Evolutionary conservation across 176 grass and related monocot genomes (phyloP).

Genomic region (Carex littledalei): DNA sequence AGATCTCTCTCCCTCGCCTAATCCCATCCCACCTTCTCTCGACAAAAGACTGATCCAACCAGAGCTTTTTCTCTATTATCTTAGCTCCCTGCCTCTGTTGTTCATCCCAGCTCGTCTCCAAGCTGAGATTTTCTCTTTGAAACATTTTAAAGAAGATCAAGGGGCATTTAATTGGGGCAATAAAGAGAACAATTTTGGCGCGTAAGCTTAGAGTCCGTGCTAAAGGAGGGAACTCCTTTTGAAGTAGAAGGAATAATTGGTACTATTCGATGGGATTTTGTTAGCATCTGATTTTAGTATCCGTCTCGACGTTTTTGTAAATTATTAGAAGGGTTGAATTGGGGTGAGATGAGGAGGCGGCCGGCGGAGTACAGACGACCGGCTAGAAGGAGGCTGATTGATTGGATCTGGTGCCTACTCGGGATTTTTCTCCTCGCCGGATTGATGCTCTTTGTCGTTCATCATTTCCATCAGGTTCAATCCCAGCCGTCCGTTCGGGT

Average conservation of each 20-base stretch:
- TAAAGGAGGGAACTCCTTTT: constrained; percentile 34
- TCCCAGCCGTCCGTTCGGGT: constrained; percentile 50
- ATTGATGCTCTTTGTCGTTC: constrained; percentile 81
- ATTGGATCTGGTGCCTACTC: constrained; percentile 88
- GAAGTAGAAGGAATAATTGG: constrained; percentile 18
- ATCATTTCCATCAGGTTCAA: constrained; percentile 84
- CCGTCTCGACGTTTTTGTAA: constrained; percentile 2
- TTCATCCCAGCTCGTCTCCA: constrained; percentile 9
- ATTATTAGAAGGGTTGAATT: neutral
- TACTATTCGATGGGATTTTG: constrained; percentile 16
- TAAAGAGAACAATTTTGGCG: constrained; percentile 24
- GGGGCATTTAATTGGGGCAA: neutral
- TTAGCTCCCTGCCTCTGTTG: neutral
- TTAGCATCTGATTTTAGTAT: constrained; percentile 15
- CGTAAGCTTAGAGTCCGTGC: constrained; percentile 21
- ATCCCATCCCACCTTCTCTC: constrained; percentile 16
- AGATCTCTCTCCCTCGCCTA: constrained; percentile 38
- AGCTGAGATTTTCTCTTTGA: neutral
- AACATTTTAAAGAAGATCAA: constrained; percentile 6
- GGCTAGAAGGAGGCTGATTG: constrained; percentile 47
- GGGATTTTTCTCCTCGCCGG: constrained; percentile 67
- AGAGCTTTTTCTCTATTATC: neutral
- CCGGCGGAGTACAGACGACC: constrained; percentile 62
- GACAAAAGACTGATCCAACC: constrained; percentile 30
- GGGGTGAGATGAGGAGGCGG: constrained; percentile 48